Evolutionary conservation across 108 stramenopile species (phyloP).

Genomic region (Stephanodiscus triporus): DNA sequence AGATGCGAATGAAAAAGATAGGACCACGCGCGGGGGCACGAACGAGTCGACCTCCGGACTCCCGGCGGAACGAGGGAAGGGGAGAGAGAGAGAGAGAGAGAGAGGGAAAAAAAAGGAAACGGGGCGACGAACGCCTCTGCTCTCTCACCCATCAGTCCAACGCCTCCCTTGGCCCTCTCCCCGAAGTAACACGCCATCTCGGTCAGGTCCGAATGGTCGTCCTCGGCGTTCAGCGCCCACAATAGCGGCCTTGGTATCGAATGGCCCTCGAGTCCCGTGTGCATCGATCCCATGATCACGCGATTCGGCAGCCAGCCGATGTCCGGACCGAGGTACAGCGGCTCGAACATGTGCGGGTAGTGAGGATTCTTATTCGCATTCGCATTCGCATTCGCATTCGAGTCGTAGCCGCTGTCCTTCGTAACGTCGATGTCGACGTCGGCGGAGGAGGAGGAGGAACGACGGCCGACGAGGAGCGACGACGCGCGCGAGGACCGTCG

Average conservation of each 20-base stretch:
- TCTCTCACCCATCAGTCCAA: constrained; percentile 90
- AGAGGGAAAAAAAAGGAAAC: not conserved
- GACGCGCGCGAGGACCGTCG: not conserved
- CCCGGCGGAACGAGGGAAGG: too few relatives aligned
- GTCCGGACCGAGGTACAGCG: constrained; percentile 67
- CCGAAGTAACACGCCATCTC: constrained; percentile 95
- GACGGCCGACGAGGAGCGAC: not conserved
- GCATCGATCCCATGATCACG: constrained; percentile 96
- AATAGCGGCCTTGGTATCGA: constrained; percentile 65
- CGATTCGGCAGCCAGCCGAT: constrained; percentile 86
- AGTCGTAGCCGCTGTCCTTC: not conserved
- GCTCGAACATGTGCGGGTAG: constrained; percentile 72
- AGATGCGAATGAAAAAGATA: constrained; percentile 3
- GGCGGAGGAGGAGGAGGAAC: not conserved
- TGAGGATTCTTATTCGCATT: too few relatives aligned
- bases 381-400: too few relatives aligned
- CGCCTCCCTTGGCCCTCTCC: constrained; percentile 90
- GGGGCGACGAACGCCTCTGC: too few relatives aligned
- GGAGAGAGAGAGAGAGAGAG: too few relatives aligned
- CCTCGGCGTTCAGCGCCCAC: constrained; percentile 44
- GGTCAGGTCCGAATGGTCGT: constrained; percentile 65
- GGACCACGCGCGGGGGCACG: not conserved
- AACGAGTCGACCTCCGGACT: too few relatives aligned
- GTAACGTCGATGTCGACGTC: constrained; percentile 1
- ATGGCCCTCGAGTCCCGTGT: constrained; percentile 93